Evolutionary conservation across 768 basidiomycete genomes (phyloP), one percentile per base, ranked within the genome.

Genomic region (Boletus fagicola): DNA sequence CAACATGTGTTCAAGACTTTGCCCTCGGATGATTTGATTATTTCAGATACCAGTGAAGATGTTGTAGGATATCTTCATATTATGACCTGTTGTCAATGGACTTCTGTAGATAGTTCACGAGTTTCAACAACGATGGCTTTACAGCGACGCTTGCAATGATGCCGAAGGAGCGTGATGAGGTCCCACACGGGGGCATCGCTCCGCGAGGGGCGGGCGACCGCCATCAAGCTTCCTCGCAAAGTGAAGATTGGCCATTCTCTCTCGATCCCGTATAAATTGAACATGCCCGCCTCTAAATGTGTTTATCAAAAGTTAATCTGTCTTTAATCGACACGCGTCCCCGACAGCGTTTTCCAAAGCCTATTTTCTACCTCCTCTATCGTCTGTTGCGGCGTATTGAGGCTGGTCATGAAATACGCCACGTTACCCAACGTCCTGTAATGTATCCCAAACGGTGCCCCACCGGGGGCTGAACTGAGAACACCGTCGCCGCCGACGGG

Each of bases 401-500:
- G 77, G 71, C 90, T 93, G 7, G 84, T 86, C 82, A 96, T 95
- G 68, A 94, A 90, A 70, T 96, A 96, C n/a, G 88, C 88, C 10
- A 94, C 86, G 66, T 94, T 85, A 0, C 96, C 96, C 38, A 98
- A 74, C 0, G 96, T 94, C 56, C 96, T 81, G 61, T 82, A 94
- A 69, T 98, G 90, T 22, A 98, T 81, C 38, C 82, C 79, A 72
- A 87, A 87, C 5, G 83, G 76, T 18, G 76, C 77, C 36, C 83
- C 80, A 2, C 82, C 80, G 10, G 82, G 82, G 1, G 79, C 78
- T 0, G 77, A 58, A 5, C 81, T 76, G 20, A 76, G 51, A 12
- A 48, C 56, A 10, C 59, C 59, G 7, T 67, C 64, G 11, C 68
- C 67, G 26, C 63, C 58, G 1, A 61, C 59, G 5, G 66, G 60